Conservation (phyloP, 148 eudicot genomes). For the Limonium bicolor region DNA sequence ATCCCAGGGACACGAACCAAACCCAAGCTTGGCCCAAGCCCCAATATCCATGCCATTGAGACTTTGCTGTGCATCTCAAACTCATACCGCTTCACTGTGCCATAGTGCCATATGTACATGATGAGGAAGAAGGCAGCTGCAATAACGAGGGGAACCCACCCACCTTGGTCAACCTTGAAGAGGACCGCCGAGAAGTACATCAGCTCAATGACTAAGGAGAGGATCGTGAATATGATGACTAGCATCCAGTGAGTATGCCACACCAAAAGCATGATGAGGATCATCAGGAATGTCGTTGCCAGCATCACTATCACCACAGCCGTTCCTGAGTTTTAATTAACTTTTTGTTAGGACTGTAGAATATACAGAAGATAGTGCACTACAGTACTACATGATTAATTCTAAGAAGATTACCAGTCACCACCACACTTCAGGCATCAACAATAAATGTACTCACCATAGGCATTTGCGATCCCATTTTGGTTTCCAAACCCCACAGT, state of each 20-base stretch:
- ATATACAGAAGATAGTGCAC: too few species aligned
- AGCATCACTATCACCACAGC: conserved; percentile 95
- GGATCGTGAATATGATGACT: conserved; percentile 58
- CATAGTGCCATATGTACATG: conserved; percentile 96
- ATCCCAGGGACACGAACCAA: conserved; percentile 91
- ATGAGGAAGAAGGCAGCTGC: conserved; percentile 69
- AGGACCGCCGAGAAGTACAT: conserved; percentile 93
- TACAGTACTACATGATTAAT: too few species aligned
- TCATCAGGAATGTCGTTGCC: conserved; percentile 89
- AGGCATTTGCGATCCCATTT: conserved; percentile 77
- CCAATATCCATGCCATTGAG: conserved; percentile 91
- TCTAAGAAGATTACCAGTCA: too few species aligned
- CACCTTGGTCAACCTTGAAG: conserved; percentile 89
- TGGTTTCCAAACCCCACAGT: conserved; percentile 69
- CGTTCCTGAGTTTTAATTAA: conserved; percentile 49
- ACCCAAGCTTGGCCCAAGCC: conserved; percentile 91
- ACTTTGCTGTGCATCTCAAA: conserved; percentile 95
- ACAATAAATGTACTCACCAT: conserved; percentile 47
- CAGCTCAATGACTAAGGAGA: conserved; percentile 65
- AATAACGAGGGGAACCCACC: conserved; percentile 95
- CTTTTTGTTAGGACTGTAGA: too few species aligned
- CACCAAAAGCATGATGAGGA: conserved; percentile 58
- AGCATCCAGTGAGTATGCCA: conserved; percentile 90
- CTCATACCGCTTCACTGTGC: conserved; percentile 74
- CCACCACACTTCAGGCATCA: too few species aligned